phyloP scores from a whole-genome alignment of 768 basidiomycete species.

The Russula lepida region DNA sequence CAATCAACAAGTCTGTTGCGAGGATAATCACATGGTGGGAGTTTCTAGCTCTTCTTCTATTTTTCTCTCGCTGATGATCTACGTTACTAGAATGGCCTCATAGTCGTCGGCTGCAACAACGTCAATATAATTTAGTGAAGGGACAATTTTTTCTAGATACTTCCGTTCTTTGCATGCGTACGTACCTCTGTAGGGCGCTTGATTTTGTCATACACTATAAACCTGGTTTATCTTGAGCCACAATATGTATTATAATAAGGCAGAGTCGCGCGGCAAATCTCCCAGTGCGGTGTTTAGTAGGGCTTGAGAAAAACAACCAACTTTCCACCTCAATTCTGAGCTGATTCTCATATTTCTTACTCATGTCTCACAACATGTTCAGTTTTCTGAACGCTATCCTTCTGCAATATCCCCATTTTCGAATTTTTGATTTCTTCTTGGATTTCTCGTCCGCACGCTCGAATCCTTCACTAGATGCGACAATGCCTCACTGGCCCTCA shows the following conservation, averaged over 20 bases:
- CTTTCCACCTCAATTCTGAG: too few relatives aligned
- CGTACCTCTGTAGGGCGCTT: background rate
- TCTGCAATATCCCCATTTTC: too few relatives aligned
- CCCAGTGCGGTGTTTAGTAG: too few relatives aligned
- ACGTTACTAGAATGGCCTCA: background rate
- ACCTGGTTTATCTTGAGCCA: background rate
- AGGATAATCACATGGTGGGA: background rate
- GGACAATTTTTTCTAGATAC: constrained; percentile 2
- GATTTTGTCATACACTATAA: constrained; percentile 2
- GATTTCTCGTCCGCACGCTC: too few relatives aligned
- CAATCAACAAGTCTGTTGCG: background rate
- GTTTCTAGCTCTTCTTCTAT: background rate
- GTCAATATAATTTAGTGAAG: background rate
- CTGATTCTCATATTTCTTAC: too few relatives aligned
- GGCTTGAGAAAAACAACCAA: too few relatives aligned
- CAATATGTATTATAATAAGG: background rate
- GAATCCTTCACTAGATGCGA: too few relatives aligned
- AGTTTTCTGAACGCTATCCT: too few relatives aligned
- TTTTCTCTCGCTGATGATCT: background rate
- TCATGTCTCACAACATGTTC: too few relatives aligned
- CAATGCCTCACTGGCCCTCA: too few relatives aligned
- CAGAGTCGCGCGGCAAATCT: too few relatives aligned
- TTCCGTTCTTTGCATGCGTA: background rate
- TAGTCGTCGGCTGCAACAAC: background rate
- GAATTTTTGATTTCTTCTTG: too few relatives aligned